Base-by-base conservation (phyloP, 352 stramenopile genomes). In the Pythium folliculosum region DNA sequence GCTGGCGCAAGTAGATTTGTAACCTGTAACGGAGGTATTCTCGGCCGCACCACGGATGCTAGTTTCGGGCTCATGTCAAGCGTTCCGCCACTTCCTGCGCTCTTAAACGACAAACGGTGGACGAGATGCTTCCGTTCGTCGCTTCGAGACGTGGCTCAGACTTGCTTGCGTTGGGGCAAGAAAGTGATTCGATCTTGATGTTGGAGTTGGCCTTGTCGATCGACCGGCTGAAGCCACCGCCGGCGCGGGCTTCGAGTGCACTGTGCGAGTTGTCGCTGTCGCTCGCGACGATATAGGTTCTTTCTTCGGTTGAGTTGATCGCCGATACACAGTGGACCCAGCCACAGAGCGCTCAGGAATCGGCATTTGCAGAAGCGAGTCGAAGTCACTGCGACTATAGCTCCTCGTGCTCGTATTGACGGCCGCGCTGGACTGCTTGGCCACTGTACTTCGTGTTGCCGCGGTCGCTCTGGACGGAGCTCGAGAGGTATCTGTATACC, bases 101-200 rank as follows among this genome's bases (percentile, higher is more conserved):
- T 9, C 22, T 60, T 53, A 73, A 0, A 69, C 53, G 9, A 72
- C 60, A 48, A 92, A 92, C 3, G 81, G 81, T 0, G 72, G 73
- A 22, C 78, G 68, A 16, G 71, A 65, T 8, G 47, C 5, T n/a
- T 72, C 70, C 7, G 55, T 21, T 5, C 65, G 73, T 1, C 77
- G 38, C 21, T 77, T 61, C 4, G 82, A 72, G 17, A 81, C 65
- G 0, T 84, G 81, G 37, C 72, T 81, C 5, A 91, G 69, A 72
- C 85, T 93, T 8, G 85, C 81, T 63, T 90, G 78, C 0, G 82
- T 93, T 19, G 82, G 81, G 2, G 77, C 80, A 0, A 93, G 78
- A 50, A 93, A 90, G 38, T 77, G 80, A 43, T 82, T 89, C 23
- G 77, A 80, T 0, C 74, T 71, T 50, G 69, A 67, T 2, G 57